Base-by-base conservation (phyloP, 83 land plant species). In the Diphasiastrum complanatum region DNA sequence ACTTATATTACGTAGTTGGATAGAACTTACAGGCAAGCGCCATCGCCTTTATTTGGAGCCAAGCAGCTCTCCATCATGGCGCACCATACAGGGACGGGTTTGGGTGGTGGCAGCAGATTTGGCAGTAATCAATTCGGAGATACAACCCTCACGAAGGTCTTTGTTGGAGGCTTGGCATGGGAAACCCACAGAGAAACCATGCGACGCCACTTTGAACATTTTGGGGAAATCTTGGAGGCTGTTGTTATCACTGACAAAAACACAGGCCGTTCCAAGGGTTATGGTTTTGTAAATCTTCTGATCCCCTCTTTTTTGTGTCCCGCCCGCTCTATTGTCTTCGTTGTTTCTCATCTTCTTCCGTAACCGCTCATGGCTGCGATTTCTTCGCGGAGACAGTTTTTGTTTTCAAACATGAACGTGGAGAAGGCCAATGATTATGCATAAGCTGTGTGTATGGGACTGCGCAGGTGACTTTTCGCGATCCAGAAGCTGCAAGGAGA, bases 231-330 rank as follows among this genome's bases (percentile, higher is more conserved):
- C 45, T 40, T 79, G 25, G 86, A 82, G 47, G 86, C 86, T 26
- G 86, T 82, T 50, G 73, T 82, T 61, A 82, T 82, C 71, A 72
- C 77, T 25, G 86, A 82, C 66, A 82, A 82, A 66, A 19, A 47
- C 75, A 79, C 86, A 45, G 86, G 86, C 45, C 60, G 83, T 67
- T 79, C 83, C 77, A 82, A 82, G 77, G 86, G 86, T 69, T 82
- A 82, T 18, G 86, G 86, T 28, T 82, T 82, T 46, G 85, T 81
- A 67, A 56, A n/a, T n/a, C n/a, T n/a, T n/a, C 10, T 55, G 6
- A 0, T 16, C 59, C 6, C 11, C n/a, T 14, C 10, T 55, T 30
- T 55, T 11, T 10, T 30, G 14, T 40, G 1, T 12, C 23, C 53
- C 3, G 1, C 29, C 27, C 30, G 48, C 3, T 20, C 46, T 33